Base-by-base conservation (phyloP, 129 eudicot species). In the Chrysanthemum seticuspe region DNA sequence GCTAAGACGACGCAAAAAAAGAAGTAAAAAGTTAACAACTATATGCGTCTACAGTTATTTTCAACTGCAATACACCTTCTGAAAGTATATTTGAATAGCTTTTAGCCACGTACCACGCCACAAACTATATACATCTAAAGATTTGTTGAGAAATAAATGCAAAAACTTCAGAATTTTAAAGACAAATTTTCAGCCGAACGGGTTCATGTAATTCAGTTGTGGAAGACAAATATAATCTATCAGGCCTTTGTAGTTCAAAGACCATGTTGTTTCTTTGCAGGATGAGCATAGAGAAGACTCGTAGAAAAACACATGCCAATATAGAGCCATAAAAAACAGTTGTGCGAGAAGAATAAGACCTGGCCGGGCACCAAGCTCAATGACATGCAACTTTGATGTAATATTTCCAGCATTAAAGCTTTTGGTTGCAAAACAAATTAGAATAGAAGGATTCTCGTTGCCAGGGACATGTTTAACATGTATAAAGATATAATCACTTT, bases 301-400 rank as follows among this genome's bases (percentile, higher is more conserved):
- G 25, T 23, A 21, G 25, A 23, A 51, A 29, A 40, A 1, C 15
- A 13, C 13, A 52, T 52, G 45, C 65, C 45, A 63, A 15, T 36
- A 1, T 13, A 66, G 23, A 55, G 57, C 29, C 1, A 66, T 36
- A 34, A 44, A 55, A 12, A 23, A 23, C 1, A 23, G 1, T 1
- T 7, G 68, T 68, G 59, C 62, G 69, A 36, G 19, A 51, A 54
- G 55, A 49, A 55, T 56, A 49, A 65, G 67, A 87, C 98, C 97
- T 85, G 97, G 97, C 80, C 86, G 98, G 54, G 98, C 97, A 74
- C 98, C 98, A 52, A 93, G 98, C 83, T 93, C 98, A 62, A 93
- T 93, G 49, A 93, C 89, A 75, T 93, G 98, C 76, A 93, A 82
- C 78, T 93, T 93, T 34, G 98, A 93, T 57, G 89, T 84, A 61